Base-by-base conservation (phyloP, 495 filamentous ascomycete species). In the Pyronema omphalodes region DNA sequence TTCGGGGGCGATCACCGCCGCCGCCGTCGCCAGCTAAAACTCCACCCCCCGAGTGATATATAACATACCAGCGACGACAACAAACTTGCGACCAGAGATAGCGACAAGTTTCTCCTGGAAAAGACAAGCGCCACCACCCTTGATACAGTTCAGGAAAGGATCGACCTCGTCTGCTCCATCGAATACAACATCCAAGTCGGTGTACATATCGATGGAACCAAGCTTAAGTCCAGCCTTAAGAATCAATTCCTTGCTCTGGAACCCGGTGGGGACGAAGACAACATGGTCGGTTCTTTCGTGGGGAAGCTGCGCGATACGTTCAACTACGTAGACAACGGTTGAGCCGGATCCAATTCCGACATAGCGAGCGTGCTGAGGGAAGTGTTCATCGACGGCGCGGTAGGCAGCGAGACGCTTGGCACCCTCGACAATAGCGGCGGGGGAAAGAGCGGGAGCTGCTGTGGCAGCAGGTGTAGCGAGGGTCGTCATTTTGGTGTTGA, bases 61-160 rank as follows among this genome's bases (percentile, higher is more conserved):
- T 12, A 44, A 65, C 72, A 56, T 65, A 84, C 82, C 87, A 35
- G 93, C 91, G 52, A 96, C 93, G 63, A 86, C 91, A 52, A 98
- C 77, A 64, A 98, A 95, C 60, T 88, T 83, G 70, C 78, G 82
- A 1, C 88, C 83, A 53, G 79, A 76, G 35, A 83, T 76, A 3
- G 88, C 88, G 11, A 98, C 89, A 18, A 98, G 72, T 71, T 98
- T 98, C 73, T 98, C 91, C 70, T 96, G 93, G 74, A 93, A 95
- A 55, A 95, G 70, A 68, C 93, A 98, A 29, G 88, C 91, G 44
- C 91, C 91, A 12, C 91, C 91, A 44, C 91, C 91, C 71, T 98
- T 98, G 70, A 98, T 94, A 64, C 87, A 85, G 69, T 96, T 98
- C 51, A 98, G 68, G 39, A 88, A 84, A 18, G 85, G 84, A 67